phyloP scores from a whole-genome alignment of 139 green algal genomes.

The Tetraselmis striata region DNA sequence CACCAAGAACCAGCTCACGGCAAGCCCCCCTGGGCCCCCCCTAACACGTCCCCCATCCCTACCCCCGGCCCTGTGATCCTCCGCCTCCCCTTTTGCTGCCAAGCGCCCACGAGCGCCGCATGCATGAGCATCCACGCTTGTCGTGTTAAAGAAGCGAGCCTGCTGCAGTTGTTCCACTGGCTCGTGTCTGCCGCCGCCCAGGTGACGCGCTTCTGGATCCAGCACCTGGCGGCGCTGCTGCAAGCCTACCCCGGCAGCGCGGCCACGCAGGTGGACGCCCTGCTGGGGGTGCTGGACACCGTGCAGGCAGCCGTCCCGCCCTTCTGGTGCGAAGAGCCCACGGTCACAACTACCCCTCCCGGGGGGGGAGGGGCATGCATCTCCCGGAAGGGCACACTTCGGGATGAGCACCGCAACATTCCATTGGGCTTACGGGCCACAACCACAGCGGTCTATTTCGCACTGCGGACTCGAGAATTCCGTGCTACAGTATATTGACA shows the following conservation, averaged over 20 bases:
- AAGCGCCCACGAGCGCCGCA: background rate
- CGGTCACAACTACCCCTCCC: background rate
- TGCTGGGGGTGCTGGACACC: background rate
- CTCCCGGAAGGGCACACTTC: no score
- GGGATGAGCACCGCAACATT: no score
- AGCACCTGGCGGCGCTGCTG: background rate
- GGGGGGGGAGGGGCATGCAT: no score
- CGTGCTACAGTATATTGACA: no score
- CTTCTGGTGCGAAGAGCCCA: background rate
- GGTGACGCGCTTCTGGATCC: background rate
- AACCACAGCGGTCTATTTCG: no score
- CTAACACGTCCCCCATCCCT: no score
- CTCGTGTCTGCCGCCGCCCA: background rate
- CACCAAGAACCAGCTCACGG: background rate
- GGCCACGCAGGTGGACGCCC: background rate
- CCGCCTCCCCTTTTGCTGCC: background rate
- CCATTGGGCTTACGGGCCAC: background rate
- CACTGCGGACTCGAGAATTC: no score
- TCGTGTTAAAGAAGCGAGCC: background rate
- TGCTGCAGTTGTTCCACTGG: background rate
- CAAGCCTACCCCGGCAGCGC: background rate
- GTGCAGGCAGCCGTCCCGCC: background rate
- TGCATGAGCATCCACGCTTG: background rate
- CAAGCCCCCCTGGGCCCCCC: no score
- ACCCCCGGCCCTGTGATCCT: no score